Evolutionary conservation across 23 red algal species (phyloP), one percentile per base, ranked within the genome.

Genomic region (Cyanidiococcus yangmingshanensis): DNA sequence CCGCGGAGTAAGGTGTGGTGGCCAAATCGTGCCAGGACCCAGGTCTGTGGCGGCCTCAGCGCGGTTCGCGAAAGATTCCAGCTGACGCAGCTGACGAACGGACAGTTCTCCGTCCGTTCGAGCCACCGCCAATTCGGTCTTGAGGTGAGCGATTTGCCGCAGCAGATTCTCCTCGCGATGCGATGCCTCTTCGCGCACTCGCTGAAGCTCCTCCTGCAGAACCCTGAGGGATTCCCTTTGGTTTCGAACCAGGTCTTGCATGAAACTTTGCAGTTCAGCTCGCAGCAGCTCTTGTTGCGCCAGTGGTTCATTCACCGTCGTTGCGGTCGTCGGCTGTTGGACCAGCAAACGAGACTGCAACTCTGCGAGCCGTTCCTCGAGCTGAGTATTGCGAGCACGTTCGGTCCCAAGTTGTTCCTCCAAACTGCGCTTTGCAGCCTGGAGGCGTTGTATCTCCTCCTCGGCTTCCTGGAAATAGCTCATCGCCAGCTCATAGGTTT

Each of bases 71-170:
- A 7, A 15, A 54, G 45, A 15, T 35, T 71, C n/a, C 63, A 71
- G 63, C 32, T 35, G 63, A 30, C 63, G 63, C 16, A 25, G 63
- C 63, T 71, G 63, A 35, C 32, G 63, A 32, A 3, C 27, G 32
- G 63, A 71, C 27, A 71, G 12, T 29, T 71, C 63, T 7, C 27
- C 27, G 27, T 71, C 63, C 16, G 63, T 71, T 25, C 63, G 7
- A 7, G 63, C 63, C 32, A 71, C 63, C 7, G 63, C 63, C 63
- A 71, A 35, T 71, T 71, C 63, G 63, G 63, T 71, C 27, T 71
- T 71, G 3, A 71, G 63, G 32, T 71, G 63, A 25, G 63, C 63
- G 12, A 71, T 32, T 30, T 71, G 63, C n/a, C 63, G 63, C 21
- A 71, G 12, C 63, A 71, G 63, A 12, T 25, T 35, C n/a, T 71